Percentiles rank a stretch among this genome's conserved stretches.
Conservation (phyloP, 768 basidiomycete species). For the Boletus vinaceobasis region DNA sequence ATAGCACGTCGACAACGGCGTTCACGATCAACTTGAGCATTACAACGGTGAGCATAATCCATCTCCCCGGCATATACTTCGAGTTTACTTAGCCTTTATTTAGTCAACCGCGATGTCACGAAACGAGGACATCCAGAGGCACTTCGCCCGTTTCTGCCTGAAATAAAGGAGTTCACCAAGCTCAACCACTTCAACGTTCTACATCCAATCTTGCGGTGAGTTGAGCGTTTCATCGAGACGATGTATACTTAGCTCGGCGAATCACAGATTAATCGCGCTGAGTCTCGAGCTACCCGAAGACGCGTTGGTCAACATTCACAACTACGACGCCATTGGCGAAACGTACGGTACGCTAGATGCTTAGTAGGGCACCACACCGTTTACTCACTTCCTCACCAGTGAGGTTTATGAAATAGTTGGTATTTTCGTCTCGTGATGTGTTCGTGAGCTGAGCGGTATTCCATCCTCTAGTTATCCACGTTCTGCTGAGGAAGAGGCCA, state of each 20-base stretch:
- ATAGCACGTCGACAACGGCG: conserved; percentile 60
- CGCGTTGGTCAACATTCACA: conserved; percentile 45
- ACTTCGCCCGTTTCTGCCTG: conserved; percentile 49
- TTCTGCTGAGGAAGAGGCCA: conserved; percentile 45
- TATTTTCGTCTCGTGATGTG: background rate
- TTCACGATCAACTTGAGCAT: conserved; percentile 60
- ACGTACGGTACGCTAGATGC: conserved; percentile 35
- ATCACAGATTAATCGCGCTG: conserved; percentile 43
- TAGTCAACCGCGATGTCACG: conserved; percentile 50
- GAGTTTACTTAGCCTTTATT: background rate
- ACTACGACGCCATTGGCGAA: conserved; percentile 40
- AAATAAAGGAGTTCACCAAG: conserved; percentile 47
- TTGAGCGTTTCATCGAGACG: background rate
- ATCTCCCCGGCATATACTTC: background rate
- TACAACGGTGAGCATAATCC: conserved; percentile 49
- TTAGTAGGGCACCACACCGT: background rate
- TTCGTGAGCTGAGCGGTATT: background rate
- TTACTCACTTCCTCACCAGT: conserved; percentile 32
- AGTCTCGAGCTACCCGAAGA: conserved; percentile 57
- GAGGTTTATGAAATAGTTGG: conserved; percentile 67
- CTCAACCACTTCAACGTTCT: conserved; percentile 53
- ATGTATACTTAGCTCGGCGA: background rate
- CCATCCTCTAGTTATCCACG: conserved; percentile 43
- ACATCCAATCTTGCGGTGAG: conserved; percentile 44
- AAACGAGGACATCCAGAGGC: conserved; percentile 48